phyloP scores from a whole-genome alignment of 176 grass and related monocot species.

The Rhynchospora pubera region DNA sequence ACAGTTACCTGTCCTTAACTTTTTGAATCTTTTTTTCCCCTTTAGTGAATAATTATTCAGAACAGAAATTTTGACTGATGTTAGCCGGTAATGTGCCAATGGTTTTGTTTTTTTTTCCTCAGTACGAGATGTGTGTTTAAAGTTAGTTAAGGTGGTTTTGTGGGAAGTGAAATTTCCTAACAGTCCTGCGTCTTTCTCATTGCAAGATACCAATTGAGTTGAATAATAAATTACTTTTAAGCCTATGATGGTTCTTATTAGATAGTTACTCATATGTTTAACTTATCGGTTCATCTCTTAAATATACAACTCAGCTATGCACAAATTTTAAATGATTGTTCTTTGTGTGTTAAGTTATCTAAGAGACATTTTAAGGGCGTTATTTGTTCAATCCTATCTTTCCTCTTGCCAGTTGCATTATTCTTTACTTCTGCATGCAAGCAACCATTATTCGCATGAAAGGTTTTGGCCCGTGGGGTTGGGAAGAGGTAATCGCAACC shows the following conservation, averaged over 20 bases:
- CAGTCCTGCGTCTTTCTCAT: neutral
- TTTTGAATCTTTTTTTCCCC: neutral
- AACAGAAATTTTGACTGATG: conserved; percentile 20
- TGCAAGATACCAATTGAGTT: conserved; percentile 6
- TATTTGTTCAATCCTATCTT: neutral
- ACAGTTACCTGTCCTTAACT: neutral
- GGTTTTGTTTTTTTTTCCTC: neutral
- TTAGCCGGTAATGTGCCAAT: neutral
- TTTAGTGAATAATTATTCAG: conserved; percentile 25
- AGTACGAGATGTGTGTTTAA: conserved; percentile 8
- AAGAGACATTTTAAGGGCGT: neutral
- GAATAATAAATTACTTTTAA: neutral
- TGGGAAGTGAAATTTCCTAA: conserved; percentile 16
- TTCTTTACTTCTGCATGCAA: neutral
- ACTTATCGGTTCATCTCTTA: neutral
- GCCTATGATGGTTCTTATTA: neutral
- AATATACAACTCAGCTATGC: neutral
- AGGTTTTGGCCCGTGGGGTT: neutral
- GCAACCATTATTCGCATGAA: neutral
- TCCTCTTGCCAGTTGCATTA: neutral
- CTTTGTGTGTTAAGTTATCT: neutral
- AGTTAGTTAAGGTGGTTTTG: conserved; percentile 8
- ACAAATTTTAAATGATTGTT: neutral
- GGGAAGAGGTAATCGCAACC: neutral
- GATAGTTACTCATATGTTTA: neutral